Base-by-base conservation (phyloP, 2,329 filamentous ascomycete genomes). In the Fusarium subglutinans region DNA sequence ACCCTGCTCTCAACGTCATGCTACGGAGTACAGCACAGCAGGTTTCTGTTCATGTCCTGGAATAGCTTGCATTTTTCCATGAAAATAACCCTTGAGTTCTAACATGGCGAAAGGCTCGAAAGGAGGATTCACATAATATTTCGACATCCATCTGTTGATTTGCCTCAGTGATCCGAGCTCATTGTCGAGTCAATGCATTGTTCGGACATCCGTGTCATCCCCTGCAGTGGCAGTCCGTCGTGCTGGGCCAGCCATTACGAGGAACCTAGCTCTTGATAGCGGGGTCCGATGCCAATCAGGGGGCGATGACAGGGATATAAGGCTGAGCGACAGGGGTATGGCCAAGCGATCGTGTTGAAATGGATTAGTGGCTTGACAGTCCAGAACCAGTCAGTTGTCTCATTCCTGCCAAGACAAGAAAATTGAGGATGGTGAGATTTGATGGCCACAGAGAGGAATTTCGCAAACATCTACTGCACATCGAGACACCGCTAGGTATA, bases 281-380 rank as follows among this genome's bases (percentile, higher is more conserved):
- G 72, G 75, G 59, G 71, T 62, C n/a, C 15, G 62, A 77, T 78
- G 69, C 74, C 69, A 74, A 76, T 76, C 75, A 78, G 77, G 75
- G 76, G 53, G 33, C 14, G 22, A 54, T 15, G 47, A 70, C 75
- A 75, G 69, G 76, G 77, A 66, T 74, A 41, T 63, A 75, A 66
- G 69, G 59, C 51, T 75, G 62, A 54, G 45, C 15, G 44, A 63
- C 73, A 75, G 69, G 74, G 76, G 67, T 68, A 40, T 51, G 60
- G 20, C 63, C 65, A 73, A 66, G 54, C 74, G 68, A 76, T 74
- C 44, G 55, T 69, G 60, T 77, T 40, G 50, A 78, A 73, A 54
- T 28, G 76, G 74, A 66, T 70, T 78, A 77, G 76, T 58, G 64
- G 74, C 44, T 65, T 66, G 63, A n/a, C 30, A 67, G 41, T 35